phyloP scores from a whole-genome alignment of 768 basidiomycete species.

The Leccinum uliginosum region DNA sequence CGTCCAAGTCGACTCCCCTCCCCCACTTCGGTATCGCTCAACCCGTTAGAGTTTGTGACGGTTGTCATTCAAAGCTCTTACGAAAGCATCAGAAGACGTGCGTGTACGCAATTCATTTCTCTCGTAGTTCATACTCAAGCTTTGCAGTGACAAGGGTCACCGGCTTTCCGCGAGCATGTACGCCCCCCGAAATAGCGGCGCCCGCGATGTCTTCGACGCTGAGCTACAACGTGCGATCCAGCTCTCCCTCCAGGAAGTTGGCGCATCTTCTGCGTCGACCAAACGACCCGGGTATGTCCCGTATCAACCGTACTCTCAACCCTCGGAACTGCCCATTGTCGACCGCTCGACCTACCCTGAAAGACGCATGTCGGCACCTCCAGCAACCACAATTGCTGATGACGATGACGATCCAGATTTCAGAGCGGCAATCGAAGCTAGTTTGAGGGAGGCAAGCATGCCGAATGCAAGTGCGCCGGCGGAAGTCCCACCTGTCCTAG shows the following conservation, averaged over 20 bases:
- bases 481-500: conserved; percentile 52
- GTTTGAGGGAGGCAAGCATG: conserved; percentile 77
- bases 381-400: conserved; percentile 29
- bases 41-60: conserved; percentile 91
- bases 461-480: conserved; percentile 77
- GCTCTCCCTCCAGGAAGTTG: conserved; percentile 78
- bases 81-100: conserved; percentile 61
- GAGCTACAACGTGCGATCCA: conserved; percentile 94
- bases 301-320: conserved; percentile 40
- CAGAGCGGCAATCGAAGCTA: conserved; percentile 92
- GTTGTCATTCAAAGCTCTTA: conserved; percentile 74
- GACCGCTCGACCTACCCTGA: conserved; percentile 49
- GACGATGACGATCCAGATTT: conserved; percentile 93
- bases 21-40: conserved; percentile 93
- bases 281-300: conserved; percentile 68
- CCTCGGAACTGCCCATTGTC: conserved; percentile 64
- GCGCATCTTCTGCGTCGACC: conserved; percentile 39
- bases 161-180: conserved; percentile 54
- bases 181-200: conserved; percentile 48
- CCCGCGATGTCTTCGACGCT: conserved; percentile 68
- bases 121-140: background rate
- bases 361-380: conserved; percentile 17
- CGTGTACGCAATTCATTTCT: conserved; percentile 12
- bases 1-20: conserved; percentile 74
- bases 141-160: conserved; percentile 42